Evolutionary conservation across 1,139 yeast genomes (phyloP), one percentile per base, ranked within the genome.

Genomic region (Candida gigantensis): DNA sequence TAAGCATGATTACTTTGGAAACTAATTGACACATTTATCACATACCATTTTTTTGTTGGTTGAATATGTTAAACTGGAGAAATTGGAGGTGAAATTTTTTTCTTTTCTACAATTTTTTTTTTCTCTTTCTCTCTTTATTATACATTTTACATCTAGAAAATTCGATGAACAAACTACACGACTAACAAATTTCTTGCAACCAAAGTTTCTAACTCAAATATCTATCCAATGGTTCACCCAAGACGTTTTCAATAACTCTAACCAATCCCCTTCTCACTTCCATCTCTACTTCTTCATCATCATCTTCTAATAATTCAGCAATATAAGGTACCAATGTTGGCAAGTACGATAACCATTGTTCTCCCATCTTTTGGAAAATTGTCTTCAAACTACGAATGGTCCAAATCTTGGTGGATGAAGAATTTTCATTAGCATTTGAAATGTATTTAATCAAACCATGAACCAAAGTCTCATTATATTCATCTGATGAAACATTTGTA

Each of bases 311-410:
- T 43, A 94, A 68, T 62, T 92, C 99, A 5, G 97, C 97, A 59
- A 92, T 87, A 46, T 88, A 77, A 28, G 99, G 99, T 44, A 94
- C 95, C 52, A 92, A 74, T 53, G 92, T 96, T 17, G 98, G 98
- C 55, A 92, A 74, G 69, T 86, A 75, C 25, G 84, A 68, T 46
- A 92, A 76, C 98, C 98, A 92, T 58, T 83, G 89, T 54, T 92
- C 97, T 36, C 97, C 97, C 57, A 89, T 82, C 68, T 86, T 86
- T 49, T 86, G 86, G 74, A 89, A 92, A 28, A 92, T 79, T 17
- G 80, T 72, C 62, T 87, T 87, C 61, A 90, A 75, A 2, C 87
- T 72, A 57, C 84, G 79, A 36, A 88, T 76, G 20, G 96, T 80
- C 95, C 96, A 87, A 49, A 84, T 73, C 70, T 89, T 89, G 51